A percentile compares a stretch with the other conserved stretches of the same genome.
Conservation (phyloP, 352 stramenopile genomes). For the Phytophthora foliorum region DNA sequence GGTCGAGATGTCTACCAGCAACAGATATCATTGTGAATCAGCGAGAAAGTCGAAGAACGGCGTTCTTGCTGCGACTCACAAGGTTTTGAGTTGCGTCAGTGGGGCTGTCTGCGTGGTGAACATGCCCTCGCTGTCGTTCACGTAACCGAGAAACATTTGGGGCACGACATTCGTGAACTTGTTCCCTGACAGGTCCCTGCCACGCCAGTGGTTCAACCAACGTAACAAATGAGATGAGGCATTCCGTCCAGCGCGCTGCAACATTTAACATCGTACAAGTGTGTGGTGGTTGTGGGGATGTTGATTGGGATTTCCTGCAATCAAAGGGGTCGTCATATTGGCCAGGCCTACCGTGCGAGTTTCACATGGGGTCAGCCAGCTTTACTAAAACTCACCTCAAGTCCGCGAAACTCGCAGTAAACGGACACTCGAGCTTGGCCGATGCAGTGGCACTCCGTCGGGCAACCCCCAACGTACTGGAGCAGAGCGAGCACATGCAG, state of each 20-base stretch:
- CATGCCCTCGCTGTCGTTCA: constrained; percentile 57
- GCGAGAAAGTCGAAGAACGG: neutral
- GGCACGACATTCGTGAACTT: constrained; percentile 70
- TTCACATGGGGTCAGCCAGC: neutral
- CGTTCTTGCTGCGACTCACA: constrained; percentile 49
- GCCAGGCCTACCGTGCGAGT: neutral
- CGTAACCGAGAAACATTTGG: constrained; percentile 75
- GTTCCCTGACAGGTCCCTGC: constrained; percentile 80
- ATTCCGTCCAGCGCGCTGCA: constrained; percentile 13
- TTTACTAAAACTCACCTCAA: constrained; percentile 49
- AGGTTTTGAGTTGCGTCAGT: constrained; percentile 73
- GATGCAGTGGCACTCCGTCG: constrained; percentile 71
- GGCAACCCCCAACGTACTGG: constrained; percentile 36
- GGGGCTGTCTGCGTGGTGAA: constrained; percentile 54
- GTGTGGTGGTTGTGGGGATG: constrained; percentile 74
- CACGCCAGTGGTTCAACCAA: constrained; percentile 3
- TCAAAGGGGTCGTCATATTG: constrained; percentile 10
- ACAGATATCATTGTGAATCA: constrained; percentile 10
- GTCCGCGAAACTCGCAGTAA: constrained; percentile 79
- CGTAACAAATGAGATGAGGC: constrained; percentile 17
- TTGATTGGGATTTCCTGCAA: constrained; percentile 63
- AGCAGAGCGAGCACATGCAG: constrained; percentile 22
- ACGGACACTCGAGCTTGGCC: constrained; percentile 71
- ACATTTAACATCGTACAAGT: constrained; percentile 59
- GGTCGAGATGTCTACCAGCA: constrained; percentile 64